Conservation (phyloP, 176 grass and related monocot genomes). For the Raddia distichophylla region DNA sequence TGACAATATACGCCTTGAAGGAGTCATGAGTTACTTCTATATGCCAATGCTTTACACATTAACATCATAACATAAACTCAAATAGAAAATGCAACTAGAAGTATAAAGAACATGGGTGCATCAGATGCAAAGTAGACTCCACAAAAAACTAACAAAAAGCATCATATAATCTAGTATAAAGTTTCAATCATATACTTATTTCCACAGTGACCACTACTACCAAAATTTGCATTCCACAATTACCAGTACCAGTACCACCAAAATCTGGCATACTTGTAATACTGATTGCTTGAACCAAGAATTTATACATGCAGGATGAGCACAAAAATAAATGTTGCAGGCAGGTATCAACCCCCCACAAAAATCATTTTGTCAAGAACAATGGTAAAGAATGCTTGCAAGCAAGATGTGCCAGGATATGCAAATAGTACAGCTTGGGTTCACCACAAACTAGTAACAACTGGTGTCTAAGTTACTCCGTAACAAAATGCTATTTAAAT, state of each 20-base stretch:
- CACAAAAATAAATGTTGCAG: background rate
- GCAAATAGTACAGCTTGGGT: background rate
- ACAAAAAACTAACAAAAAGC: background rate
- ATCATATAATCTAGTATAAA: background rate
- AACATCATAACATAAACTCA: conserved; percentile 3
- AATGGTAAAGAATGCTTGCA: background rate
- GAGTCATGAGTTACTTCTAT: background rate
- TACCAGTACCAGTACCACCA: too few relatives aligned
- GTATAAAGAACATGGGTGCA: background rate
- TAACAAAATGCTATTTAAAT: too few relatives aligned
- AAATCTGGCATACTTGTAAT: background rate
- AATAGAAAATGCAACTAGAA: background rate
- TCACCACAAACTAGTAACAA: background rate
- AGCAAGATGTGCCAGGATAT: background rate
- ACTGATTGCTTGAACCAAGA: background rate
- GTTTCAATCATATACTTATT: background rate
- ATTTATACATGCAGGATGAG: background rate
- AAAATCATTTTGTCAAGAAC: background rate
- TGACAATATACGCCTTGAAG: background rate
- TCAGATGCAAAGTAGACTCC: background rate
- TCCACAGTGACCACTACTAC: background rate
- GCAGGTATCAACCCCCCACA: background rate
- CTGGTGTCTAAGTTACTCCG: background rate
- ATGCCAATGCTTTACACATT: background rate
- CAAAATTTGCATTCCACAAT: background rate